Evolutionary conservation across 208 protist genomes (phyloP), one percentile per base, ranked within the genome.

Genomic region (Crithidia acanthocephali): DNA sequence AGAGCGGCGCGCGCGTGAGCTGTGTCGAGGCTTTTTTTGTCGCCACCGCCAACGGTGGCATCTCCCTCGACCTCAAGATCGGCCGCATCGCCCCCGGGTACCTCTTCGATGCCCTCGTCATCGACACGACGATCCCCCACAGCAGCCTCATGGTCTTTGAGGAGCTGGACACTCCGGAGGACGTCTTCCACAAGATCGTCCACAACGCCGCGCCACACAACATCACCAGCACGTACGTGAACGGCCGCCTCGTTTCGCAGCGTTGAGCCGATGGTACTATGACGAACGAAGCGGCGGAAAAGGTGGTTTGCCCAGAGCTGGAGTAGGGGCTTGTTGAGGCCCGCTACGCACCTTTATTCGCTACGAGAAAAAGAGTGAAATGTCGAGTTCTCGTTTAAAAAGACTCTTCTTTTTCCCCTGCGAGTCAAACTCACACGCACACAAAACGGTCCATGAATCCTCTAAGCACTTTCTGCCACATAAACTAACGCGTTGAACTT

Each of bases 61-160:
- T 85, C 18, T 79, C 84, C 8, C 81, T 99, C 23, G 85, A 94
- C 63, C 37, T 98, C 27, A 84, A 92, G n/a, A 75, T 98, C 47
- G 97, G 95, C 37, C 88, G 76, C 63, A 91, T 99, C 58, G 85
- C 68, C 9, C 73, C 84, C 0, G 93, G 94, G 0, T 98, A 96
- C 69, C 51, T 77, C 30, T 97, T 98, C 74, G 95, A 99, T 79
- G 88, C 85, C 2, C 11, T 98, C 10, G 74, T 95, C 23, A 81
- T 98, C 47, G 94, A 96, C 74, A 83, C 84, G 8, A 66, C 79
- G 35, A 67, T 78, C n/a, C 66, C 63, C 2, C 58, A 76, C 40
- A 81, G 76, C 57, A 86, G 78, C 50, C 59, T 93, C 10, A 65
- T 65, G 67, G 52, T 91, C 11, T 94, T 94, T 72, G 79, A 87